Percentiles rank a stretch among this genome's conserved stretches.
phyloP scores from a whole-genome alignment of 1,139 yeast genomes.

The Taiozyma sp. region DNA sequence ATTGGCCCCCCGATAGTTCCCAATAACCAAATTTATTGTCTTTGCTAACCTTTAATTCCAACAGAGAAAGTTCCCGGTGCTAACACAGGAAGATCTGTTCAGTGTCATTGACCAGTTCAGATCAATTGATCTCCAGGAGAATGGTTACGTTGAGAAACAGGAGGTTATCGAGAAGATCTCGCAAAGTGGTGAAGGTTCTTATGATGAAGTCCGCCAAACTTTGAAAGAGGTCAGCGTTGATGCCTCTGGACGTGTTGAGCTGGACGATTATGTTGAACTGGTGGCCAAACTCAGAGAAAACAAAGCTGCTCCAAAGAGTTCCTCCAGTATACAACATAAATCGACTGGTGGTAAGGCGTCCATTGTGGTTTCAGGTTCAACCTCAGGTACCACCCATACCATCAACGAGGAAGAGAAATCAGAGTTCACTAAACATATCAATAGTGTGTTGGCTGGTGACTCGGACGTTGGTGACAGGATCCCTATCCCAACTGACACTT shows the following conservation, averaged over 20 bases:
- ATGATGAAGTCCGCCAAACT: constrained; percentile 93
- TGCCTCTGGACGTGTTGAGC: constrained; percentile 94
- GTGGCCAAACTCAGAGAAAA: constrained; percentile 62
- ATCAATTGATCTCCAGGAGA: constrained; percentile 80
- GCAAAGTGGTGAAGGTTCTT: constrained; percentile 71
- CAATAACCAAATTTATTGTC: no score
- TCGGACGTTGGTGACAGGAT: constrained; percentile 76
- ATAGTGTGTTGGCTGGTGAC: constrained; percentile 89
- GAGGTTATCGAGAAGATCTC: constrained; percentile 83
- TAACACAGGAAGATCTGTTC: constrained; percentile 84
- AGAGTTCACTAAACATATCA: constrained; percentile 94
- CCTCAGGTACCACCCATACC: constrained; percentile 94
- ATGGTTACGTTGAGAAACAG: constrained; percentile 95
- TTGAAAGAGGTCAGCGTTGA: constrained; percentile 88
- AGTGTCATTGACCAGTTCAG: constrained; percentile 80
- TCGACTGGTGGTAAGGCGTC: constrained; percentile 52
- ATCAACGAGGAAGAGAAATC: constrained; percentile 96
- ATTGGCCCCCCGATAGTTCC: background rate
- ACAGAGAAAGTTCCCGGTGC: constrained; percentile 77
- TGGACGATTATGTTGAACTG: constrained; percentile 92
- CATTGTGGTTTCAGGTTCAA: constrained; percentile 78
- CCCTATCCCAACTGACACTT: constrained; percentile 92
- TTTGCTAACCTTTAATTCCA: constrained; percentile 1
- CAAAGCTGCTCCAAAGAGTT: constrained; percentile 28
- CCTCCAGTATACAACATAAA: constrained; percentile 33